Conservation (phyloP, 768 basidiomycete genomes). For the Mycena kentingensis region DNA sequence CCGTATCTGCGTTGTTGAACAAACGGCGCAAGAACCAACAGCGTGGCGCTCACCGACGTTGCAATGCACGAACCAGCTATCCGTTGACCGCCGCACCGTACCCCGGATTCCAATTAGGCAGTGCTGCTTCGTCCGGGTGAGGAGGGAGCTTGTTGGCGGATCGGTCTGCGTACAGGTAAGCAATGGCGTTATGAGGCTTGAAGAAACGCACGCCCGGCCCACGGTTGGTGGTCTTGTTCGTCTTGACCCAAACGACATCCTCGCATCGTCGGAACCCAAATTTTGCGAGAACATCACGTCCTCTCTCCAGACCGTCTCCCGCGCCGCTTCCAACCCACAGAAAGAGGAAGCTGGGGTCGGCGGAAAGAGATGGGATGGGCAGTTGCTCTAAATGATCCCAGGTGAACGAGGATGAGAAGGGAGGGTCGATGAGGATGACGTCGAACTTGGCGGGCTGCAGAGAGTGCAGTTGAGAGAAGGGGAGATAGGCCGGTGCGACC, state of each 20-base stretch:
- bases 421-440: slow-evolving; percentile 88
- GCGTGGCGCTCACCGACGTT: slow-evolving; percentile 93
- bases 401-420: slow-evolving; percentile 81
- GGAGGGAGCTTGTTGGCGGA: slow-evolving; percentile 79
- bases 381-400: slow-evolving; percentile 85
- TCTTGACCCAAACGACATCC: slow-evolving; percentile 98
- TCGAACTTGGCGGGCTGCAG: slow-evolving; percentile 80
- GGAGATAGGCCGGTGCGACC: slow-evolving; percentile 73
- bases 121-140: slow-evolving; percentile 92
- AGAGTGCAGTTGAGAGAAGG: slow-evolving; percentile 55
- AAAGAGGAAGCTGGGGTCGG: slow-evolving; percentile 92
- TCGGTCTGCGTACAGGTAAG: slow-evolving; percentile 58
- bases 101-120: slow-evolving; percentile 97
- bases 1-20: slow-evolving; percentile 66
- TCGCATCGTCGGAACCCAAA: slow-evolving; percentile 97
- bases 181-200: not conserved
- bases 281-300: slow-evolving; percentile 84
- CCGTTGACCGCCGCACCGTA: slow-evolving; percentile 91
- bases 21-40: slow-evolving; percentile 11
- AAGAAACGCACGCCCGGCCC: slow-evolving; percentile 68
- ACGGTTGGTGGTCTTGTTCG: slow-evolving; percentile 70
- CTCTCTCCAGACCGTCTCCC: slow-evolving; percentile 87
- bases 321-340: slow-evolving; percentile 95
- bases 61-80: slow-evolving; percentile 97
- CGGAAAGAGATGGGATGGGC: slow-evolving; percentile 78